Evolutionary conservation across 108 stramenopile genomes (phyloP).

Genomic region (Fistulifera solaris): DNA sequence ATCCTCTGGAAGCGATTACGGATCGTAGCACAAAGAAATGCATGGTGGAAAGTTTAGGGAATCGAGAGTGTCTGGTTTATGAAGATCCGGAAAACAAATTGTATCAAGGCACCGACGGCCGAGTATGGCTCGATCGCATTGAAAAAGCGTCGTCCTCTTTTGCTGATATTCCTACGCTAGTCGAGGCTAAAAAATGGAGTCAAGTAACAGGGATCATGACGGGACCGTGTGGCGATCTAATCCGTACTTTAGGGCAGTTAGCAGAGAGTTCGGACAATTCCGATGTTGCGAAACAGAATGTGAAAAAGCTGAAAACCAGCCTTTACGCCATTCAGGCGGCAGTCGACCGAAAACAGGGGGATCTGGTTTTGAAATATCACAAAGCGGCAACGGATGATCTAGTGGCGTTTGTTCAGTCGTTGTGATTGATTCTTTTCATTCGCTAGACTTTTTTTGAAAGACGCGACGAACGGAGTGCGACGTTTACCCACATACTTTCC

Average conservation of each 20-base stretch:
- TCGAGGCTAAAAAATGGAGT: slow-evolving; percentile 55
- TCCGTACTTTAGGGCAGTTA: slow-evolving; percentile 37
- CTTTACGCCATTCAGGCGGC: slow-evolving; percentile 43
- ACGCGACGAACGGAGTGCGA: too few relatives aligned
- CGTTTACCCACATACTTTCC: too few relatives aligned
- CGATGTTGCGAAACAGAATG: slow-evolving; percentile 12
- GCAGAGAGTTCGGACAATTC: slow-evolving; percentile 22
- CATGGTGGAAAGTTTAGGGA: slow-evolving; percentile 59
- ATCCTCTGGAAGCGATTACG: slow-evolving; percentile 34
- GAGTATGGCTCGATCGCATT: slow-evolving; percentile 35
- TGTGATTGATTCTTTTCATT: slow-evolving; percentile 2
- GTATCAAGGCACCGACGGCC: slow-evolving; percentile 44
- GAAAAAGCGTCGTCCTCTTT: slow-evolving; percentile 27
- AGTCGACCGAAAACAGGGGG: slow-evolving; percentile 29
- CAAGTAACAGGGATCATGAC: slow-evolving; percentile 47
- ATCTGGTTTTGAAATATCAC: slow-evolving; percentile 29
- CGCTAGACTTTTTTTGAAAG: too few relatives aligned
- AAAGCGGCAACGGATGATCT: slow-evolving; percentile 39
- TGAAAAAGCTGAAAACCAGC: slow-evolving; percentile 42
- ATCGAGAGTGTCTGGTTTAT: slow-evolving; percentile 61
- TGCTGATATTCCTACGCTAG: slow-evolving; percentile 35
- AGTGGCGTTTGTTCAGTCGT: slow-evolving; percentile 34
- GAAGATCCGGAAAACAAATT: slow-evolving; percentile 52
- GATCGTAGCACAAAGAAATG: slow-evolving; percentile 54
- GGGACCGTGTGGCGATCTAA: slow-evolving; percentile 47